Evolutionary conservation across 768 basidiomycete genomes (phyloP).

Genomic region (Tylopilus cervinicoccineus): DNA sequence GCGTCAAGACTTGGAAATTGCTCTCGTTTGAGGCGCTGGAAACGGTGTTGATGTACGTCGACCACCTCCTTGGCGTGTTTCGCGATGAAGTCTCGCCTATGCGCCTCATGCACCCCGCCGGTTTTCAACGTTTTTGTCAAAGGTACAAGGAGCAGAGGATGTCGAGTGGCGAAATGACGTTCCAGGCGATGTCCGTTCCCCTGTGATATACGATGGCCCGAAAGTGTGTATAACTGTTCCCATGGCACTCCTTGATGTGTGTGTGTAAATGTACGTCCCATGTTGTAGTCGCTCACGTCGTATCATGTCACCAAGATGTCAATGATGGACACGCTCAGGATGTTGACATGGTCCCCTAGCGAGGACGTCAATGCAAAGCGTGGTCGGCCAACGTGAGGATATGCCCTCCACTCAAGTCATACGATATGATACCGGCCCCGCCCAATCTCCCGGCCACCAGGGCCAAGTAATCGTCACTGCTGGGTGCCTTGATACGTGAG

Average conservation of each 20-base stretch:
- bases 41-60: conserved; percentile 32
- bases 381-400: too few relatives aligned
- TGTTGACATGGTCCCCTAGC: too few relatives aligned
- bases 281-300: background rate
- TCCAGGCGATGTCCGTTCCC: conserved; percentile 18
- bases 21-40: conserved; percentile 26
- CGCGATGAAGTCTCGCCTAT: conserved; percentile 18
- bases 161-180: conserved; percentile 6
- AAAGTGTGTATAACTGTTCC: background rate
- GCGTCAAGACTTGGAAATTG: conserved; percentile 21
- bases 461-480: too few relatives aligned
- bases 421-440: too few relatives aligned
- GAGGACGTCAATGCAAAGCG: too few relatives aligned
- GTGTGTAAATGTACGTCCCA: background rate
- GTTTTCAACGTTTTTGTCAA: conserved; percentile 23
- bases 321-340: too few relatives aligned
- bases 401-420: too few relatives aligned
- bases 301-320: too few relatives aligned
- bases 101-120: conserved; percentile 15
- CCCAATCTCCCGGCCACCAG: too few relatives aligned
- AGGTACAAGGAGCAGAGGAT: conserved; percentile 20
- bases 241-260: background rate
- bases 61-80: conserved; percentile 29
- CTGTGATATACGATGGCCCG: conserved; percentile 7
- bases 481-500: too few relatives aligned